These are phyloP conservation scores for Adiantum capillusveneris DNA, from an alignment of 75 land plant genomes.

Conservation along the genomic window DNA sequence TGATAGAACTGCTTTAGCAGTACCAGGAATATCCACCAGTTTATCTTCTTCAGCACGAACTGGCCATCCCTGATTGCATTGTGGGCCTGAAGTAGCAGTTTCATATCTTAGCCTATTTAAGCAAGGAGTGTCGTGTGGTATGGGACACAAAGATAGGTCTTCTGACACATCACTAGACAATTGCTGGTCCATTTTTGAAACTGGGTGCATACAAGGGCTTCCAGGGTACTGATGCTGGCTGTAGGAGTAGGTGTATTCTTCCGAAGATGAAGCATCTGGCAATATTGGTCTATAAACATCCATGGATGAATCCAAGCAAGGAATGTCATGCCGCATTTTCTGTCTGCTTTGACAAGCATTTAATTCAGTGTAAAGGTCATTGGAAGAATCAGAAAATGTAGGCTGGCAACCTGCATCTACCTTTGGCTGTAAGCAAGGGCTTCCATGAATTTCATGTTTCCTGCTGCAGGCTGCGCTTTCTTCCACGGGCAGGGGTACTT, in stretches of 20 bases:
- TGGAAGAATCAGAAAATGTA: slow-evolving; percentile 3
- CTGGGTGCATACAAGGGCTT: slow-evolving; percentile 6
- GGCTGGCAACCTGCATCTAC: background rate
- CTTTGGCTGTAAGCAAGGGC: background rate
- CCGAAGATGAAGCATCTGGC: background rate
- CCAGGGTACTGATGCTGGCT: background rate
- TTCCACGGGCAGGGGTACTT: too few relatives aligned
- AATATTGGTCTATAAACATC: background rate
- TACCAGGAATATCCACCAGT: slow-evolving; percentile 36
- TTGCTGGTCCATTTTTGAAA: background rate
- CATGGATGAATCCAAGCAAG: slow-evolving; percentile 1
- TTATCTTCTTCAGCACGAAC: background rate
- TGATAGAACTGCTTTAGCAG: slow-evolving; percentile 52
- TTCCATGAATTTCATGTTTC: background rate
- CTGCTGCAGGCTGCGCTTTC: too few relatives aligned
- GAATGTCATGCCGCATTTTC: background rate
- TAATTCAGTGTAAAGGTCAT: background rate
- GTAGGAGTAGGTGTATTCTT: too few relatives aligned
- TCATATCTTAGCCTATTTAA: background rate
- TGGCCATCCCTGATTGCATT: background rate
- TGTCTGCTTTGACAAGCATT: background rate
- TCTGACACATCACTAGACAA: background rate
- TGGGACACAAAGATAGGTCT: slow-evolving; percentile 3
- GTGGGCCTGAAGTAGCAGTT: background rate
- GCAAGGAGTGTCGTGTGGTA: background rate